Conservation (phyloP, 2,329 filamentous ascomycete species). For the Exophiala oligosperma region DNA sequence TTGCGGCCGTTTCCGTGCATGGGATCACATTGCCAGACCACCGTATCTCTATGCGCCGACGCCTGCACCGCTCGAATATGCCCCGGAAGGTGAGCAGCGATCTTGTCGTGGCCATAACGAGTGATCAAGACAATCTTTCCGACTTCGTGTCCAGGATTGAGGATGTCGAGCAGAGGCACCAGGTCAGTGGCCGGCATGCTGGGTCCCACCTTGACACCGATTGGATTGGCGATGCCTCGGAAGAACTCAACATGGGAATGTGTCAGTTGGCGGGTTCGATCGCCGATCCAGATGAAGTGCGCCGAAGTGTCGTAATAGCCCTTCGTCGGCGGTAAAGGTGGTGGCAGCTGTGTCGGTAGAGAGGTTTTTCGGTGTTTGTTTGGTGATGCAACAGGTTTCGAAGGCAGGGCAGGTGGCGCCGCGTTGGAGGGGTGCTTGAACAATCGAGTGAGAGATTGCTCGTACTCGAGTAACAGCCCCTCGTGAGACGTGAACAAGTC, state of each 20-base stretch:
- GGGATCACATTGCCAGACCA: conserved; percentile 98
- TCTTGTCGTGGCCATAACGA: conserved; percentile 80
- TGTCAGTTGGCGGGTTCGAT: conserved; percentile 89
- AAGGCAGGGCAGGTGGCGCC: conserved; percentile 27
- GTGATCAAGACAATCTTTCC: conserved; percentile 97
- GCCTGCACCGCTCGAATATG: conserved; percentile 88
- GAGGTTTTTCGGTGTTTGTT: conserved; percentile 27
- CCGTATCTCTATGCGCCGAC: conserved; percentile 62
- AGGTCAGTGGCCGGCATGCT: conserved; percentile 77
- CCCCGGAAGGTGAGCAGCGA: conserved; percentile 70
- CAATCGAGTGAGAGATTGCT: conserved; percentile 78
- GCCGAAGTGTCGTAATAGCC: conserved; percentile 92
- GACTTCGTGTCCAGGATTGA: conserved; percentile 78
- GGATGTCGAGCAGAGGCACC: conserved; percentile 73
- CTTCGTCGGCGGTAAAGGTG: conserved; percentile 40
- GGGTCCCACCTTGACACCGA: conserved; percentile 94
- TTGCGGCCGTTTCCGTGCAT: conserved; percentile 84
- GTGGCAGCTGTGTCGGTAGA: conserved; percentile 30
- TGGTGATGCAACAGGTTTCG: conserved; percentile 9
- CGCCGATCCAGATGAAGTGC: conserved; percentile 98
- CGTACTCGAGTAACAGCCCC: conserved; percentile 90
- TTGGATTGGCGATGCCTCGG: conserved; percentile 90
- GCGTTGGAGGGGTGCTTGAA: conserved; percentile 63
- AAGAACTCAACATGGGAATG: conserved; percentile 97
- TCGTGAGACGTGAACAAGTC: conserved; percentile 97